A percentile compares a stretch with the other conserved stretches of the same genome.
Conservation (phyloP, 2,329 filamentous ascomycete species). For the Verticillium zaregamsianum region DNA sequence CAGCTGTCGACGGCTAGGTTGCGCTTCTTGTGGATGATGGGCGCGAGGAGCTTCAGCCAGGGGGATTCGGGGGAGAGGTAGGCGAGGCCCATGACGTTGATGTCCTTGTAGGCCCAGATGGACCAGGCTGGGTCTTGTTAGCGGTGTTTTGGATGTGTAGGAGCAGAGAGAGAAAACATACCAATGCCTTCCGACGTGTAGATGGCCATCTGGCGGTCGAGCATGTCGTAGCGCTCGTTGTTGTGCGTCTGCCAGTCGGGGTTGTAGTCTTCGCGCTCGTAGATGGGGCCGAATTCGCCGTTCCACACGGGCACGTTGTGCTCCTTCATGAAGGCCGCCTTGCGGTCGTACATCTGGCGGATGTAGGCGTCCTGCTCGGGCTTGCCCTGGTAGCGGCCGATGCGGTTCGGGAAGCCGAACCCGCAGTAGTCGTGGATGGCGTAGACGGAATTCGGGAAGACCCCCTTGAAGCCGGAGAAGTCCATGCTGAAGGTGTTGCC, state of each 20-base stretch:
- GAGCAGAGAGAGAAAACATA: background rate
- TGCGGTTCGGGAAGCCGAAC: slow-evolving; percentile 36
- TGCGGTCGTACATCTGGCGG: slow-evolving; percentile 26
- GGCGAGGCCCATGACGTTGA: slow-evolving; percentile 49
- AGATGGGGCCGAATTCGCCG: slow-evolving; percentile 33
- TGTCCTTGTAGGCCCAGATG: slow-evolving; percentile 51
- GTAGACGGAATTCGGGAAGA: slow-evolving; percentile 35
- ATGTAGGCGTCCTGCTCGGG: slow-evolving; percentile 32
- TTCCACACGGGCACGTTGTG: slow-evolving; percentile 36
- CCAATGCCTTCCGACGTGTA: slow-evolving; percentile 27
- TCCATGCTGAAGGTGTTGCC: slow-evolving; percentile 39
- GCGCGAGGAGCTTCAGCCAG: slow-evolving; percentile 43
- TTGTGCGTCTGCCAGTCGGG: slow-evolving; percentile 32
- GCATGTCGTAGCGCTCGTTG: slow-evolving; percentile 37
- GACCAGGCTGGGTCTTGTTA: slow-evolving; percentile 17
- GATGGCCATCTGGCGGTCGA: slow-evolving; percentile 43
- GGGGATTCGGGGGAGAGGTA: slow-evolving; percentile 35
- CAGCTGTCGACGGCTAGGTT: slow-evolving; percentile 47
- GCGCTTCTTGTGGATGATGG: slow-evolving; percentile 50
- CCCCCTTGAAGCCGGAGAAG: slow-evolving; percentile 23
- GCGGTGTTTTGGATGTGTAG: background rate
- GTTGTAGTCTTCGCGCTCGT: slow-evolving; percentile 21
- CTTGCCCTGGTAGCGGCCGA: slow-evolving; percentile 25
- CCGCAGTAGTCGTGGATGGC: slow-evolving; percentile 43
- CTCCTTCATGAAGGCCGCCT: slow-evolving; percentile 32